These are phyloP conservation scores for Cytospora chrysosperma DNA, from an alignment of 2,329 filamentous ascomycete species.

Conservation along the genomic window DNA sequence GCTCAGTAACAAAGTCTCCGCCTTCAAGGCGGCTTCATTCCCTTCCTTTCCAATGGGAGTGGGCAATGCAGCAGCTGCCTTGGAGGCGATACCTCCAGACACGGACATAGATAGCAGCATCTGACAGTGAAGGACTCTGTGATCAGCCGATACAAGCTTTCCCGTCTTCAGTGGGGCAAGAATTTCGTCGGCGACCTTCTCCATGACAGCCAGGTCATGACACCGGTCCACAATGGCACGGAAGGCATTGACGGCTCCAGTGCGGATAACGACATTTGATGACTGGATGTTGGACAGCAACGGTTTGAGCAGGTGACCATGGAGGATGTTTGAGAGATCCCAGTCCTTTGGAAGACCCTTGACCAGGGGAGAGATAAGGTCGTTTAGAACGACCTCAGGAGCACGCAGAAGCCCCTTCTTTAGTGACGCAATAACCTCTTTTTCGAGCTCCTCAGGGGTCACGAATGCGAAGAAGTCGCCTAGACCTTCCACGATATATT, in stretches of 20 bases:
- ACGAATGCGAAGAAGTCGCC: conserved; percentile 84
- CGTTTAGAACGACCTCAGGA: conserved; percentile 83
- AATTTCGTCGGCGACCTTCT: conserved; percentile 74
- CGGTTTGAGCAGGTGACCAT: conserved; percentile 75
- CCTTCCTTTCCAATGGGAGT: conserved; percentile 77
- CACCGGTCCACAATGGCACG: conserved; percentile 64
- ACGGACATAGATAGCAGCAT: conserved; percentile 68
- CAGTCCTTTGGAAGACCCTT: conserved; percentile 65
- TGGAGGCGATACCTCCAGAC: conserved; percentile 61
- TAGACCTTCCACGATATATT: conserved; percentile 70
- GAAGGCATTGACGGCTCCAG: conserved; percentile 74
- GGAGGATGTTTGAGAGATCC: conserved; percentile 75
- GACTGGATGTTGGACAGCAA: conserved; percentile 90
- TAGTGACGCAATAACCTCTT: conserved; percentile 73
- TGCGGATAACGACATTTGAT: conserved; percentile 74
- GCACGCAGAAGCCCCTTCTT: conserved; percentile 88
- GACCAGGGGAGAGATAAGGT: conserved; percentile 73
- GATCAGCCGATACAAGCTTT: conserved; percentile 82
- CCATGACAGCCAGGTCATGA: conserved; percentile 55
- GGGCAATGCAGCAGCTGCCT: conserved; percentile 66
- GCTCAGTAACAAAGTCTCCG: conserved; percentile 71
- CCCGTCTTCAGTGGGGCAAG: conserved; percentile 75
- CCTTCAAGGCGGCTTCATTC: conserved; percentile 77
- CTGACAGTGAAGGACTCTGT: conserved; percentile 78
- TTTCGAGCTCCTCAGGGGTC: conserved; percentile 70